phyloP scores from a whole-genome alignment of 345 rosid genomes.

The Luvunga scandens region DNA sequence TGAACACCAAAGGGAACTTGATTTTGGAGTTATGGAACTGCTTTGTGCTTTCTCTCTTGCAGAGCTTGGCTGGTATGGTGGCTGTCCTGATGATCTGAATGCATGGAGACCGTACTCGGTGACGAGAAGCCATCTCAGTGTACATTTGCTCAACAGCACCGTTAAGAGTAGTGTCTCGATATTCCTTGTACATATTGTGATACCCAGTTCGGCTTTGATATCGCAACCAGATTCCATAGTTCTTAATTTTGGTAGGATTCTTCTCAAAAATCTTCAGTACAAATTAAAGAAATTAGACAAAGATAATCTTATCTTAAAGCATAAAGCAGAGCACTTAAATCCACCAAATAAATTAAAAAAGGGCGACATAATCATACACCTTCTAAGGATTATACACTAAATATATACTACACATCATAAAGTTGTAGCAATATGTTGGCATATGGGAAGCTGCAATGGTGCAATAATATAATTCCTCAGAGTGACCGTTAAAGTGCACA shows the following conservation, averaged over 20 bases:
- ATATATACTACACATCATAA: no score
- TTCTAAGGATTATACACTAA: no score
- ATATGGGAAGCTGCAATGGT: no score
- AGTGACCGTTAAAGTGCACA: no score
- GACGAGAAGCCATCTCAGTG: slow-evolving; percentile 40
- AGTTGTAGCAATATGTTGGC: no score
- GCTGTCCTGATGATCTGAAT: slow-evolving; percentile 37
- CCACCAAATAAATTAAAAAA: no score
- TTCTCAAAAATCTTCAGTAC: slow-evolving; percentile 30
- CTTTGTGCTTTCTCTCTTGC: slow-evolving; percentile 40
- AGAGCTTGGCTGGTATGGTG: slow-evolving; percentile 26
- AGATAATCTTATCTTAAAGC: no score
- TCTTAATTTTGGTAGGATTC: slow-evolving; percentile 34
- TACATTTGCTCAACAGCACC: slow-evolving; percentile 39
- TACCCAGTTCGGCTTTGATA: slow-evolving; percentile 36
- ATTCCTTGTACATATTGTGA: slow-evolving; percentile 41
- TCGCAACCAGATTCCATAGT: slow-evolving; percentile 37
- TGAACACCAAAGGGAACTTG: slow-evolving; percentile 33
- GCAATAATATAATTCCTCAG: no score
- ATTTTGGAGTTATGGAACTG: slow-evolving; percentile 36
- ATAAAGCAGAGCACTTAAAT: no score
- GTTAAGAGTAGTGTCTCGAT: slow-evolving; percentile 30
- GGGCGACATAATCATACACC: no score
- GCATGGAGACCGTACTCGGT: slow-evolving; percentile 36
- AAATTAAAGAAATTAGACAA: not conserved